Evolutionary conservation across 2,329 filamentous ascomycete genomes (phyloP).

Genomic region (Amylocarpus encephaloides): DNA sequence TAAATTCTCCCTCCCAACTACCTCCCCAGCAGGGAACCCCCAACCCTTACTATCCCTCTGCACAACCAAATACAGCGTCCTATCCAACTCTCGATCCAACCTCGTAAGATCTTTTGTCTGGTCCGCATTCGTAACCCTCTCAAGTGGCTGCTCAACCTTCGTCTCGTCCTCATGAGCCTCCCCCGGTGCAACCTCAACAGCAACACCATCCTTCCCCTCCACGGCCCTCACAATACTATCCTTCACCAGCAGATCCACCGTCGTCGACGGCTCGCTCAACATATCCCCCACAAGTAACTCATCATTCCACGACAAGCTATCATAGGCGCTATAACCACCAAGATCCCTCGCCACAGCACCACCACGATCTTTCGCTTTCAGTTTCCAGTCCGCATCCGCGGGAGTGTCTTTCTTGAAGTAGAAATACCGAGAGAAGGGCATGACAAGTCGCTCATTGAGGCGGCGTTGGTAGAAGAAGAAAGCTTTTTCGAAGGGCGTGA

Average conservation of each 20-base stretch:
- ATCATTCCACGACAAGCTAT: constrained; percentile 77
- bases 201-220: constrained; percentile 52
- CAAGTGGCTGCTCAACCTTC: constrained; percentile 59
- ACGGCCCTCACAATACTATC: constrained; percentile 22
- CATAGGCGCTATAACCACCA: constrained; percentile 73
- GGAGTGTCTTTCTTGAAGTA: constrained; percentile 93
- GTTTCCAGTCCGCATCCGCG: constrained; percentile 79
- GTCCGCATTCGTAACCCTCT: constrained; percentile 74
- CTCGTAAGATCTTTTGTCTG: constrained; percentile 65
- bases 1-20: constrained; percentile 68
- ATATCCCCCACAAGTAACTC: constrained; percentile 72
- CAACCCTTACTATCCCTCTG: constrained; percentile 65
- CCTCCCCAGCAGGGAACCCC: constrained; percentile 71
- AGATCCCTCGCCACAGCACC: constrained; percentile 76
- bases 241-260: constrained; percentile 57
- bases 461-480: constrained; percentile 98
- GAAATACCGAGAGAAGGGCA: constrained; percentile 84
- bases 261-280: constrained; percentile 44
- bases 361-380: constrained; percentile 69
- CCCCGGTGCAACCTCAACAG: constrained; percentile 56
- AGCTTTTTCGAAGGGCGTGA: constrained; percentile 82
- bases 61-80: constrained; percentile 84
- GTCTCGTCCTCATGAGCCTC: constrained; percentile 44
- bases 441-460: constrained; percentile 82
- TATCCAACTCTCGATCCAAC: constrained; percentile 70